These are phyloP conservation scores for Cicer chorassanicum DNA, from an alignment of 306 rosid species.

Conservation along the genomic window DNA sequence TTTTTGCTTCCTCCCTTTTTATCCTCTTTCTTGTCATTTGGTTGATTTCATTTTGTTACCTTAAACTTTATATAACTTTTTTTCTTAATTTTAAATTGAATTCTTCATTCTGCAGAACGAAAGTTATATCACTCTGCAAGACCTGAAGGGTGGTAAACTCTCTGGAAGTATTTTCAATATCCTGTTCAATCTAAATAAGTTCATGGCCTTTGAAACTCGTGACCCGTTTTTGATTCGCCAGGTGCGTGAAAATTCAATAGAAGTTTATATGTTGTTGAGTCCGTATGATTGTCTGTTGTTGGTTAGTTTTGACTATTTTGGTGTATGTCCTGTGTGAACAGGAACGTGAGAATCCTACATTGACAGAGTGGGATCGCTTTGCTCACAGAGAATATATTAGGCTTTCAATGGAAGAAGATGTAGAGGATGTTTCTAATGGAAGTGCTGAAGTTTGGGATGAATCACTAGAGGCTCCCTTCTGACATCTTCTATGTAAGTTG, in stretches of 20 bases:
- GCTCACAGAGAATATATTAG: constrained; percentile 99
- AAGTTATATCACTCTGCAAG: constrained; percentile 73
- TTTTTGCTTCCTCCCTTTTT: constrained; percentile 27
- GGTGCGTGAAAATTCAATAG: constrained; percentile 56
- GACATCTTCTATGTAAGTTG: constrained; percentile 59
- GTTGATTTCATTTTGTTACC: constrained; percentile 31
- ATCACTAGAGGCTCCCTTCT: constrained; percentile 97
- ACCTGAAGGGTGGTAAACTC: constrained; percentile 91
- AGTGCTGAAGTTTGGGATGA: constrained; percentile 99
- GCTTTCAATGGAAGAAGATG: constrained; percentile 99
- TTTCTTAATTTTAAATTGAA: constrained; percentile 15
- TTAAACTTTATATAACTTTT: neutral
- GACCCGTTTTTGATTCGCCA: constrained; percentile 99
- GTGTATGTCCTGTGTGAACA: constrained; percentile 52
- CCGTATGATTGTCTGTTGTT: constrained; percentile 36
- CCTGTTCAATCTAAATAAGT: constrained; percentile 96
- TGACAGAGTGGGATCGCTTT: constrained; percentile 99
- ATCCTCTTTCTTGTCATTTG: constrained; percentile 20
- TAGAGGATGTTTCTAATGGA: constrained; percentile 98
- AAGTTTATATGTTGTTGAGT: constrained; percentile 15
- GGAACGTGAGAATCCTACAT: constrained; percentile 99
- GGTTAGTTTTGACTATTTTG: constrained; percentile 46
- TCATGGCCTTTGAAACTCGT: constrained; percentile 98
- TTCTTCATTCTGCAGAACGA: constrained; percentile 67
- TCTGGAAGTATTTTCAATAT: constrained; percentile 96